Percentiles rank a stretch among this genome's conserved stretches.
These are phyloP conservation scores for Parathielavia appendiculata DNA, from an alignment of 495 filamentous ascomycete species.

Conservation along the genomic window DNA sequence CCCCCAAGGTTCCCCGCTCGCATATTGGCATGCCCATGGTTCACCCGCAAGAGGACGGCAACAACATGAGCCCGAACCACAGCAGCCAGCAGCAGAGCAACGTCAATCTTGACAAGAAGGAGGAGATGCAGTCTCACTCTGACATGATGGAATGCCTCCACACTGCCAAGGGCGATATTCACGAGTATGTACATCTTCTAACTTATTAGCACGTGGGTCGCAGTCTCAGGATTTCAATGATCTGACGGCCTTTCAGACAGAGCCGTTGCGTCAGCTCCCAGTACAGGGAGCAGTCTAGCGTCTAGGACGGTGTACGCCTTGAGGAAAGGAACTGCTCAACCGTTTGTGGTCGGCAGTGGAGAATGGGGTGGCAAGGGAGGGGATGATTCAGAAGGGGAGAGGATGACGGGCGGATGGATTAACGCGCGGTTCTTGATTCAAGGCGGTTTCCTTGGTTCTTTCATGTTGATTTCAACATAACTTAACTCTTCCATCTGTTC, in stretches of 20 bases:
- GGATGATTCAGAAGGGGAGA: too few species aligned
- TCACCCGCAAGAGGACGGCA: not conserved
- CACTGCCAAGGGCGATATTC: not conserved
- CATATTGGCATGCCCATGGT: not conserved
- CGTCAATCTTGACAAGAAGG: too few species aligned
- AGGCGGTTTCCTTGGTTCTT: too few species aligned
- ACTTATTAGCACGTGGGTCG: too few species aligned
- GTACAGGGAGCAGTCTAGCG: not conserved
- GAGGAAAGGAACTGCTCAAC: too few species aligned
- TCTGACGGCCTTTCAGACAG: not conserved
- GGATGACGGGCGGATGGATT: too few species aligned
- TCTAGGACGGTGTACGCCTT: not conserved
- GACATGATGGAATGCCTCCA: not conserved
- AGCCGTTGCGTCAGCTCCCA: not conserved
- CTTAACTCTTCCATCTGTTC: too few species aligned
- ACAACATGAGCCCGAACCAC: not conserved
- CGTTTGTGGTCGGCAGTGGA: too few species aligned
- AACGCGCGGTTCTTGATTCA: too few species aligned
- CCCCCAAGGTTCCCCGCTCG: not conserved
- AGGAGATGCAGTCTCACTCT: not conserved
- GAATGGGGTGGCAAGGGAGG: too few species aligned
- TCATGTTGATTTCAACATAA: too few species aligned
- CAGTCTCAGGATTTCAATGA: too few species aligned
- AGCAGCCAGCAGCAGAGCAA: conserved; percentile 4
- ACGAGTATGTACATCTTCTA: not conserved